Evolutionary conservation across 129 eudicot species (phyloP), one percentile per base, ranked within the genome.

Genomic region (Erigeron canadensis): DNA sequence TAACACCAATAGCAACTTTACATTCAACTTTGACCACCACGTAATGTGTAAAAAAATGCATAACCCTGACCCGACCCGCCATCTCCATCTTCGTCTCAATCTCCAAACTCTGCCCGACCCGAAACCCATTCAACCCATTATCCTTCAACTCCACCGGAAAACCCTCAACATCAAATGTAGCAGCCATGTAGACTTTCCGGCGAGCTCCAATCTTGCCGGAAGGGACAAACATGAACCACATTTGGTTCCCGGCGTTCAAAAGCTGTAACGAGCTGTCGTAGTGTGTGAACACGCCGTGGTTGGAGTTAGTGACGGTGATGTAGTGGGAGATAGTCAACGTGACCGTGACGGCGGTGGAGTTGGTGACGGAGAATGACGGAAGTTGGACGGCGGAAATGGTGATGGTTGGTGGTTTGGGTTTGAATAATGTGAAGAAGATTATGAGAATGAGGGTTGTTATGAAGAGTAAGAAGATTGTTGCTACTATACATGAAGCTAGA

Each of bases 181-280:
- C 96, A 0, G 91, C 86, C 86, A 92, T 83, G 79, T 77, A 85
- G 74, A 70, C 75, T 8, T 85, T 89, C 68, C 79, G 70, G 12
- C 91, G 95, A 68, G 96, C 72, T 23, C 8, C 76, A 69, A 92
- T 80, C 67, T 81, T 84, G 7, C 96, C 98, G 70, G 98, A 84
- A 34, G 98, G 96, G 10, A 92, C 85, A 70, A 86, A 89, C 95
- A 92, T 75, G 83, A 86, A 85, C 1, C 98, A 96, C 8, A 89
- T 72, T 67, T 85, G 95, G 61, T 39, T 68, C 37, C 89, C 91
- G 61, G 77, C 69, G 77, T 81, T 73, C 57, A 88, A 84, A 38
- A 91, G 86, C 72, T 79, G 91, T 1, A 91, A 74, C 0, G 96
- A 80, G 94, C 89, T 86, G 86, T 88, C 91, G 86, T 81, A 91